Evolutionary conservation across 345 rosid genomes (phyloP).

Genomic region (Punica granatum): DNA sequence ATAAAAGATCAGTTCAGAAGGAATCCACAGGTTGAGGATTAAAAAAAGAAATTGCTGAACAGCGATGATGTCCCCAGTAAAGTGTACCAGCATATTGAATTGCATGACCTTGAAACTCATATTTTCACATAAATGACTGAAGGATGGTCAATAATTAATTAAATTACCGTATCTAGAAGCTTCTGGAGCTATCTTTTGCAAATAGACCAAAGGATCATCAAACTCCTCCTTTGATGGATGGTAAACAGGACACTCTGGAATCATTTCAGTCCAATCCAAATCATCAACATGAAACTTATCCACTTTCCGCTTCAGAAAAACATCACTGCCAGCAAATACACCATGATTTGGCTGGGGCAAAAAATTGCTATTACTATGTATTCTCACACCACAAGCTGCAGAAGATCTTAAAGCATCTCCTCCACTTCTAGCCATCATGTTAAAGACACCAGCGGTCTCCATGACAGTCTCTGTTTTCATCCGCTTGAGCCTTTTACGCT

Average conservation of each 20-base stretch:
- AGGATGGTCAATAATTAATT: background rate
- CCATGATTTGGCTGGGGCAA: slow-evolving; percentile 25
- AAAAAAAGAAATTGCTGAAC: background rate
- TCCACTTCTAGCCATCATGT: slow-evolving; percentile 65
- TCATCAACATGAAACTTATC: slow-evolving; percentile 66
- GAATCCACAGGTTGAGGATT: background rate
- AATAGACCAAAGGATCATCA: slow-evolving; percentile 86
- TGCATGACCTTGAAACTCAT: background rate
- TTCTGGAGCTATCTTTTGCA: slow-evolving; percentile 88
- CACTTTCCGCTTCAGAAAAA: slow-evolving; percentile 50
- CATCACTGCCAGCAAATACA: slow-evolving; percentile 35
- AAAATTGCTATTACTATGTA: slow-evolving; percentile 39
- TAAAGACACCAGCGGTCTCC: slow-evolving; percentile 33
- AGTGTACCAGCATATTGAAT: background rate
- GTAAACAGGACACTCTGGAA: slow-evolving; percentile 95
- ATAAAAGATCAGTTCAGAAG: background rate
- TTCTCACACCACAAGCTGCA: slow-evolving; percentile 70
- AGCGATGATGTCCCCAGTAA: background rate
- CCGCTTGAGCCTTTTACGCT: slow-evolving; percentile 73
- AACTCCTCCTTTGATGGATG: slow-evolving; percentile 90
- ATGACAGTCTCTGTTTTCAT: slow-evolving; percentile 45
- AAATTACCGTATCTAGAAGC: slow-evolving; percentile 87
- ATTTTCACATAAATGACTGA: background rate
- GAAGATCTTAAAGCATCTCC: slow-evolving; percentile 80
- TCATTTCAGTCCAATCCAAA: slow-evolving; percentile 81